Base-by-base conservation (phyloP, 805 yeast genomes). In the Metschnikowia proteae region DNA sequence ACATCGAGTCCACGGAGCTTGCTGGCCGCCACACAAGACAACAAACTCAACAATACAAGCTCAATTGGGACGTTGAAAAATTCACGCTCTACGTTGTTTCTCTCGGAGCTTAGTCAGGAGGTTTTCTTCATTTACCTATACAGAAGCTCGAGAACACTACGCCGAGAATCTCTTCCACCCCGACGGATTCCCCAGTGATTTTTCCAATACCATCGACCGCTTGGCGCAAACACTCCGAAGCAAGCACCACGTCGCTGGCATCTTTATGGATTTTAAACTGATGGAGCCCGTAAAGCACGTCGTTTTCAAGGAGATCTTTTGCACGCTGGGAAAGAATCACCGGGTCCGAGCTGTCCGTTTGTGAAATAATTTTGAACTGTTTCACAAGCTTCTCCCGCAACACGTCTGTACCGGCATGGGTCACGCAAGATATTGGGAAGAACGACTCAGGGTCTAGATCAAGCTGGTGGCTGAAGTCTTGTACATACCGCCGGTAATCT, bases 131-230 rank as follows among this genome's bases (percentile, higher is more conserved):
- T 65, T 92, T 92, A 0, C 99, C 99, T 23, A 94, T 89, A 65
- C 99, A 94, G 63, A 94, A 94, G 52, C 82, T 86, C 2, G 96
- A 83, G 61, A 94, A 94, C 0, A 94, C 94, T 1, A 88, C 92
- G 0, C 94, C 97, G 4, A 94, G 70, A 0, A 94, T 82, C 60
- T 94, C 98, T 57, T 94, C 97, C 0, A 91, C 76, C 0, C 96
- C 96, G 10, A 92, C 81, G 0, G 88, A 79, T 35, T 87, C 86
- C 1, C 98, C 99, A 0, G 97, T 91, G 26, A 94, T 86, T 60
- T 84, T 87, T 0, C 97, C 97, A 34, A 94, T 86, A 0, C 97
- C 97, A 10, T 85, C 89, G 17, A 85, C 82, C 0, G 96, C 82
- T 43, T 77, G 77, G 43, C 78, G 77, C 35, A 94, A 71, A 47